Base-by-base conservation (phyloP, 495 filamentous ascomycete genomes). In the Lophiostoma macrostomum region DNA sequence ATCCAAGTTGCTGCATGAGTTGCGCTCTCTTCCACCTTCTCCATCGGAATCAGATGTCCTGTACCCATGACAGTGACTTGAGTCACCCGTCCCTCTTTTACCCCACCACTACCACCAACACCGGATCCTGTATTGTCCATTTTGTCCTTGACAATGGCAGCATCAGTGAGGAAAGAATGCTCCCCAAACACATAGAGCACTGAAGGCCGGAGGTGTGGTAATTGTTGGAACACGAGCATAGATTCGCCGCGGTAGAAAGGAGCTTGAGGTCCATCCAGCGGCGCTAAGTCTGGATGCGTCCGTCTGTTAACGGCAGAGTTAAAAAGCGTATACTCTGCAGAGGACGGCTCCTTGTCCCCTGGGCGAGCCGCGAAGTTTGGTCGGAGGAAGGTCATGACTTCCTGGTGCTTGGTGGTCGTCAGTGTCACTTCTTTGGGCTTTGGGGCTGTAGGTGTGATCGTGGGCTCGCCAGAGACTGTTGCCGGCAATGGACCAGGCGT, bases 1-100 rank as follows among this genome's bases (percentile, higher is more conserved):
- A 94, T 64, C 79, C 85, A 95, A 2, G 59, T 64, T 1, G 74
- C 80, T 4, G 79, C 79, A 32, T 80, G 74, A 42, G 80, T 73
- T 13, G 75, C 76, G 39, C 80, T 84, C 53, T 78, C 72, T n/a
- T 62, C 71, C 11, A 84, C 83, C 40, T 78, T 77, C 66, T 95
- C 89, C 76, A 94, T 86, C 1, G 93, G 86, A 39, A 96, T 78
- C 27, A 96, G 68, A 71, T 98, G 93, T 1, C 93, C 89, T 12
- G 74, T 74, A 0, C 77, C 80, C 39, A 84, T 71, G 3, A 96
- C 64, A 13, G 80, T 73, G 2, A 87, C 81, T 45, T 84, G 70
- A 38, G 77, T 73, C 0, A 96, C 90, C n/a, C 83, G 72, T 0
- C 88, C 86, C n/a, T 75, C 74, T 25, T 64, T 61, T 2, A 59